Evolutionary conservation across 1,284 basidiomycete genomes (phyloP).

Genomic region (Albatrellus sp.): DNA sequence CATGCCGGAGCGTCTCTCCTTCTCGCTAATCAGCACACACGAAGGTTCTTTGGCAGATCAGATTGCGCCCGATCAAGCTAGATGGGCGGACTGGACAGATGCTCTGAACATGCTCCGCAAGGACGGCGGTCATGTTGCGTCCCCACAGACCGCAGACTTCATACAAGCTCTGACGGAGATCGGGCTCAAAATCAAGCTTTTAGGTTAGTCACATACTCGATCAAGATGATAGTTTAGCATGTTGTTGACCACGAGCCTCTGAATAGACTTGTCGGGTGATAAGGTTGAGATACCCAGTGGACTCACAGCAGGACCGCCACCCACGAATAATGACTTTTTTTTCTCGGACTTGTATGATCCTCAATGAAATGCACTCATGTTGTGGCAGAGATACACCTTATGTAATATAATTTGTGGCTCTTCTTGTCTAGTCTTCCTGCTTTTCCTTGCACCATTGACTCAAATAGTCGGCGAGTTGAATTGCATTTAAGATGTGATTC

Average conservation of each 20-base stretch:
- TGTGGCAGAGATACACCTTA: not conserved
- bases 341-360: slow-evolving; percentile 54
- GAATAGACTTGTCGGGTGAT: slow-evolving; percentile 77
- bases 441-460: no score
- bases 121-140: slow-evolving; percentile 71
- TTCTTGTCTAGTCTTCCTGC: not conserved
- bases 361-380: slow-evolving; percentile 9
- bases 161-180: slow-evolving; percentile 85
- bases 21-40: slow-evolving; percentile 57
- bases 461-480: no score
- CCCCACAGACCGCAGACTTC: slow-evolving; percentile 77
- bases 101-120: slow-evolving; percentile 80
- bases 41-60: slow-evolving; percentile 77
- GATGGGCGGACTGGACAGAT: slow-evolving; percentile 95
- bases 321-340: slow-evolving; percentile 75
- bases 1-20: slow-evolving; percentile 61
- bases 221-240: no score
- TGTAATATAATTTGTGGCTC: not conserved
- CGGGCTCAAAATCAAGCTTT: slow-evolving; percentile 85
- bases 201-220: slow-evolving; percentile 47
- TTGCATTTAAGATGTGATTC: no score
- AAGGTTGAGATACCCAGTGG: slow-evolving; percentile 84
- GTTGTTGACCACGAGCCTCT: slow-evolving; percentile 1
- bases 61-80: slow-evolving; percentile 73
- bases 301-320: slow-evolving; percentile 58